A percentile compares a stretch with the other conserved stretches of the same genome.
phyloP scores from a whole-genome alignment of 2,329 filamentous ascomycete genomes.

The Claviceps maximensis region DNA sequence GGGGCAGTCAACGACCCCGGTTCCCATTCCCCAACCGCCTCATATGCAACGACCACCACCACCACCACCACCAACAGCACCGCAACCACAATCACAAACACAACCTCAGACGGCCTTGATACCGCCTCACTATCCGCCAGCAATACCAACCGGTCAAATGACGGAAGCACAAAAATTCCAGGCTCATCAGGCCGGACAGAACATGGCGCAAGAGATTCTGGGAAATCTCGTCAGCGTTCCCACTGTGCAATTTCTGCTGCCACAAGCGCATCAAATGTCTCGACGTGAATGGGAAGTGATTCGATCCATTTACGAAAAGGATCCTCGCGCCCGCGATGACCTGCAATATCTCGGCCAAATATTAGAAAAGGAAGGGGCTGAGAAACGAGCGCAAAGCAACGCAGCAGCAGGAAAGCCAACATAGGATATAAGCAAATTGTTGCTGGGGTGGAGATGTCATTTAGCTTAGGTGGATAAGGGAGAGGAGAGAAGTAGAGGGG shows the following conservation, averaged over 20 bases:
- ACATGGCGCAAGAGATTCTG: constrained; percentile 48
- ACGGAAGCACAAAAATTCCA: constrained; percentile 24
- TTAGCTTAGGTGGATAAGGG: not conserved
- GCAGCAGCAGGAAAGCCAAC: constrained; percentile 2
- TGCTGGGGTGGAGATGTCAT: not conserved
- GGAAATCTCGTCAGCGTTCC: constrained; percentile 49
- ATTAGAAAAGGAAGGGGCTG: constrained; percentile 34
- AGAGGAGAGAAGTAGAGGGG: not conserved
- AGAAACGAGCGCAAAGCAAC: constrained; percentile 8
- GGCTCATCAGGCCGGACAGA: constrained; percentile 38
- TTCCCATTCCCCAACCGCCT: constrained; percentile 22
- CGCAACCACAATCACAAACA: not conserved
- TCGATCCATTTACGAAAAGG: constrained; percentile 50
- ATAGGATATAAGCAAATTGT: not conserved
- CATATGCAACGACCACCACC: constrained; percentile 11
- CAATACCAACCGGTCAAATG: constrained; percentile 9
- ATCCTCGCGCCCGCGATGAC: constrained; percentile 52
- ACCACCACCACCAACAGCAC: not conserved
- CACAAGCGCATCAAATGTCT: constrained; percentile 54
- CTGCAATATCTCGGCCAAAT: constrained; percentile 41
- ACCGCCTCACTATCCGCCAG: not conserved
- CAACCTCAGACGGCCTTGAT: constrained; percentile 4
- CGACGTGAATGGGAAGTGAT: constrained; percentile 65
- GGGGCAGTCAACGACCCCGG: constrained; percentile 21
- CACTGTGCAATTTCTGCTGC: constrained; percentile 55